phyloP scores from a whole-genome alignment of 495 filamentous ascomycete genomes.

The Penicillium soppii region DNA sequence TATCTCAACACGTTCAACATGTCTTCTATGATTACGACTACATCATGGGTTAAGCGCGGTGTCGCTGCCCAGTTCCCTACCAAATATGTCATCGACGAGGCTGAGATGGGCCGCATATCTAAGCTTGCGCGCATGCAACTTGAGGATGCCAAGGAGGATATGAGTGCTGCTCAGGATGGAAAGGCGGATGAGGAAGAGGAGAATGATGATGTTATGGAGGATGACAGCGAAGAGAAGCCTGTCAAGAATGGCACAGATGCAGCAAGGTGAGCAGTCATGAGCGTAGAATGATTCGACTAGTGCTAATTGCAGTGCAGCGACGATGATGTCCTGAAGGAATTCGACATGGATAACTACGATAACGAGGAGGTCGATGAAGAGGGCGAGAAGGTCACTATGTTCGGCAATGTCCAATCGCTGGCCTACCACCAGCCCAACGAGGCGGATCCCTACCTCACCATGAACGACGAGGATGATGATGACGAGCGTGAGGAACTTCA shows the following conservation, averaged over 20 bases:
- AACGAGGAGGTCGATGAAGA: slow-evolving; percentile 70
- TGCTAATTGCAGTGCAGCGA: slow-evolving; percentile 45
- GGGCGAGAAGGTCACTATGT: slow-evolving; percentile 78
- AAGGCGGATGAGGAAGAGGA: slow-evolving; percentile 34
- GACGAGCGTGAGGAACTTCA: slow-evolving; percentile 94
- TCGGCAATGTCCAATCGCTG: slow-evolving; percentile 89
- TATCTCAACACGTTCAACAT: slow-evolving; percentile 35
- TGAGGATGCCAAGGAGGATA: slow-evolving; percentile 85
- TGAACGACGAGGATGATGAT: slow-evolving; percentile 71
- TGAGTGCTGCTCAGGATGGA: slow-evolving; percentile 62
- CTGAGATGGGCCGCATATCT: slow-evolving; percentile 88
- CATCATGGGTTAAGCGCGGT: slow-evolving; percentile 90
- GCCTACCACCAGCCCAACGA: slow-evolving; percentile 91
- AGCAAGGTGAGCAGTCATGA: slow-evolving; percentile 19
- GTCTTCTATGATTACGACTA: slow-evolving; percentile 89
- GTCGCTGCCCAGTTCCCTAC: slow-evolving; percentile 88
- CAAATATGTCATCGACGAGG: slow-evolving; percentile 89
- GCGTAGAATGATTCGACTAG: neutral
- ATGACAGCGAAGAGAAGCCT: slow-evolving; percentile 24
- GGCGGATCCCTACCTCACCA: slow-evolving; percentile 93
- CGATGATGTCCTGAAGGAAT: slow-evolving; percentile 90
- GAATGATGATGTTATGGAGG: slow-evolving; percentile 21
- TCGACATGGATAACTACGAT: slow-evolving; percentile 93
- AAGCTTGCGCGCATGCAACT: slow-evolving; percentile 85
- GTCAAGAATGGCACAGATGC: slow-evolving; percentile 17